Evolutionary conservation across 2,329 filamentous ascomycete genomes (phyloP), one percentile per base, ranked within the genome.

Genomic region (Fusarium sp.): DNA sequence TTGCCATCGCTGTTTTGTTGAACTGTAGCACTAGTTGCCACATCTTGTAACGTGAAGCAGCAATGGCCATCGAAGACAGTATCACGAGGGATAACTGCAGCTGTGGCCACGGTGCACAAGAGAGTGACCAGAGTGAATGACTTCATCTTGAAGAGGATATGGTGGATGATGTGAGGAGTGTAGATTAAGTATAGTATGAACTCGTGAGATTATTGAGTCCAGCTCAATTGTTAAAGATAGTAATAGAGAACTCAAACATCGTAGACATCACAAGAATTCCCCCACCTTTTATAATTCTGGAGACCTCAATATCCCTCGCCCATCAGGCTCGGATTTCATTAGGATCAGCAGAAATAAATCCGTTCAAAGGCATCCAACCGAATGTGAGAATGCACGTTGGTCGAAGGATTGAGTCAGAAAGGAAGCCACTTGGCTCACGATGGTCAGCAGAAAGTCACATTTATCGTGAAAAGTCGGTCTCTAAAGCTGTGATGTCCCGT

Each of bases 31-130:
- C 75, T 71, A 30, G 67, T 72, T 44, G 73, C 60, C 21, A 71
- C 62, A 19, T 81, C 79, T 33, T 75, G 75, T 25, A 82, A 71
- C 15, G 75, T 75, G 69, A 82, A 82, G 71, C 81, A 82, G 67
- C 81, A 82, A 35, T 73, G 58, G 30, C 73, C 69, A 21, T 66
- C 44, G 11, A 68, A 77, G 21, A 79, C 77, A 52, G 60, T 60
- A n/a, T 71, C 50, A n/a, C 74, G 68, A 46, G 72, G 66, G 32
- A 77, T 57, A 15, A 77, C 79, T 25, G 73, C 65, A n/a, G 78
- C 77, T 12, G 65, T 60, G 11, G 72, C 65, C 30, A 78, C 40
- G 23, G 67, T 62, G 60, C 53, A 64, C 53, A 77, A 71, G 59
- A 79, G 60, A n/a, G 68, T 47, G 40, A 78, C 50, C 44, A 76